These are phyloP conservation scores for Penicillium psychrofluorescens DNA, from an alignment of 495 filamentous ascomycete genomes.

Conservation along the genomic window DNA sequence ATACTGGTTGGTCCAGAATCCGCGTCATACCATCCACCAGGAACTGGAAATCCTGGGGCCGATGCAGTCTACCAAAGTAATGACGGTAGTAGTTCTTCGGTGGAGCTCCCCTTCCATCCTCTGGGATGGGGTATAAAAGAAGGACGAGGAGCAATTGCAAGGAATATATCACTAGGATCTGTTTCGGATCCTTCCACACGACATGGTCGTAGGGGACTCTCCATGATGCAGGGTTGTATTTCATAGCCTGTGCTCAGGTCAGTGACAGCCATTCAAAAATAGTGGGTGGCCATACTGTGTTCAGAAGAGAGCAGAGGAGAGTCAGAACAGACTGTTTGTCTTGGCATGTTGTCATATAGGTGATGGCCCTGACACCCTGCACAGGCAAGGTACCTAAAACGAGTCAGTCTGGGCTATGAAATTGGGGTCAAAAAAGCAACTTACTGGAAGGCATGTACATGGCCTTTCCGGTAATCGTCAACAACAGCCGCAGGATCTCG, in stretches of 20 bases:
- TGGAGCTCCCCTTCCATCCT: conserved; percentile 50
- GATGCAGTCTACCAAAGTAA: conserved; percentile 83
- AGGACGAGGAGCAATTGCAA: conserved; percentile 85
- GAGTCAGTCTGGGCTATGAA: conserved; percentile 8
- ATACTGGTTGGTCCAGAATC: conserved; percentile 80
- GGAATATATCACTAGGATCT: conserved; percentile 84
- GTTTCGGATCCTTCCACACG: conserved; percentile 88
- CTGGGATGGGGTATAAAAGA: conserved; percentile 85
- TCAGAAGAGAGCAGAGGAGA: conserved; percentile 83
- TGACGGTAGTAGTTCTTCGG: conserved; percentile 91
- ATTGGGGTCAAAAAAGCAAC: conserved; percentile 9
- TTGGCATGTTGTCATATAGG: conserved; percentile 77
- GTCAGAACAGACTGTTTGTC: conserved; percentile 92
- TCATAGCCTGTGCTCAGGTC: conserved; percentile 60
- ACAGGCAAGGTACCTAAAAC: conserved; percentile 64
- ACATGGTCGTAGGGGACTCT: conserved; percentile 91
- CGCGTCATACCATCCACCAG: conserved; percentile 93
- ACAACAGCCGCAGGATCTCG: conserved; percentile 79
- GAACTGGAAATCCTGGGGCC: conserved; percentile 96
- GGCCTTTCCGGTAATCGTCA: conserved; percentile 81
- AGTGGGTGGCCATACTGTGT: conserved; percentile 60
- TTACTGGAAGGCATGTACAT: conserved; percentile 83
- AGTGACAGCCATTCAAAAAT: neutral
- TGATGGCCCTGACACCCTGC: conserved; percentile 79
- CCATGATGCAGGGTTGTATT: conserved; percentile 95